These are phyloP conservation scores for Gaultheria prostrata DNA, from an alignment of 148 eudicot species.

Conservation along the genomic window DNA sequence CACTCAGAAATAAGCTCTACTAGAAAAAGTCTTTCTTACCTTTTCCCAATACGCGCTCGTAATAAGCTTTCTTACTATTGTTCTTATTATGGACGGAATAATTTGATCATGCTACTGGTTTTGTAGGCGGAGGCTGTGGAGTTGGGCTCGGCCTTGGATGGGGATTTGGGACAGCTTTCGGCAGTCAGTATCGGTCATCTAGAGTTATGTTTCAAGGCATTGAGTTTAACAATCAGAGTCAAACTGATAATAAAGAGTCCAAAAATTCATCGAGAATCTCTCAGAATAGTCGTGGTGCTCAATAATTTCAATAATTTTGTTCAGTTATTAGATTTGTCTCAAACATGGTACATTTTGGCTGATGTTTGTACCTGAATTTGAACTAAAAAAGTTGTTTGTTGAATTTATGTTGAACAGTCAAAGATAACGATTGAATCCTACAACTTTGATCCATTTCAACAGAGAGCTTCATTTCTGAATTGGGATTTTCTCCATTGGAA, in stretches of 20 bases:
- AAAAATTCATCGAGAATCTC: constrained; percentile 16
- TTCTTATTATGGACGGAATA: neutral
- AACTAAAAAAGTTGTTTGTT: neutral
- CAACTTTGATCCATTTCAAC: neutral
- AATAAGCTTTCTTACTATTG: neutral
- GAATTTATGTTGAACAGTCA: neutral
- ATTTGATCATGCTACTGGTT: constrained; percentile 12
- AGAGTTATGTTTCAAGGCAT: constrained; percentile 55
- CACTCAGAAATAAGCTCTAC: neutral
- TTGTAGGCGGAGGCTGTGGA: constrained; percentile 81
- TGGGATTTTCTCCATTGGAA: neutral
- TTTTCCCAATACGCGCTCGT: neutral
- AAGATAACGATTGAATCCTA: neutral
- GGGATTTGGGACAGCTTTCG: constrained; percentile 79
- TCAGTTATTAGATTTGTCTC: neutral
- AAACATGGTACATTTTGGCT: neutral
- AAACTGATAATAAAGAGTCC: constrained; percentile 27
- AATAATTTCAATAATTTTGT: neutral
- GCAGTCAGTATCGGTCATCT: constrained; percentile 60
- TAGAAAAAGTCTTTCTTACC: neutral
- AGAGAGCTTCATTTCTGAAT: neutral
- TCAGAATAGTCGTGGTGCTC: constrained; percentile 21
- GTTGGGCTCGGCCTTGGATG: constrained; percentile 81
- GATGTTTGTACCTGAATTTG: neutral
- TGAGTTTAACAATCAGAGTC: constrained; percentile 32